phyloP scores from a whole-genome alignment of 805 yeast species.

The Myxozyma mucilagina region DNA sequence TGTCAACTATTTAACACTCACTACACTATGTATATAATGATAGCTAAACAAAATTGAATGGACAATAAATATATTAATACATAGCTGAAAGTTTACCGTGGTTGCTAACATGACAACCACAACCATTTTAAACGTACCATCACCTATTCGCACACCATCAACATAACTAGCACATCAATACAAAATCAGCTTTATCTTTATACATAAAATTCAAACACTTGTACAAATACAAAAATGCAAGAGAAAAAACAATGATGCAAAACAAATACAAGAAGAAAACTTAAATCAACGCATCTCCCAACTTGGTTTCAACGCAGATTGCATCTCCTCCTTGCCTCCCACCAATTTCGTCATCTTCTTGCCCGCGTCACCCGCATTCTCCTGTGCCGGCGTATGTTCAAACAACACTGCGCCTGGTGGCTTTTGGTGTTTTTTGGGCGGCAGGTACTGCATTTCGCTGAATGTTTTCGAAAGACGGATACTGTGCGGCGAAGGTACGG shows the following conservation, averaged over 20 bases:
- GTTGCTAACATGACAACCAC: too few species aligned
- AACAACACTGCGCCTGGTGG: not conserved
- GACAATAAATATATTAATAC: too few species aligned
- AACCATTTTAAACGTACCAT: too few species aligned
- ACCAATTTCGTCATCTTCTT: conserved; percentile 19
- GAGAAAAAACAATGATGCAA: not conserved
- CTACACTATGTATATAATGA: too few species aligned
- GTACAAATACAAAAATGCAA: not conserved
- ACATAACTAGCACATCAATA: not conserved
- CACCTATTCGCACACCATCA: too few species aligned
- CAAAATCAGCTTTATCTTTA: not conserved
- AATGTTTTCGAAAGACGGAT: conserved; percentile 30
- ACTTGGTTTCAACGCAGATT: conserved; percentile 16
- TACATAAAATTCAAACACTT: not conserved
- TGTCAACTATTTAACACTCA: too few species aligned
- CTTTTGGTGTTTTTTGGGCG: conserved; percentile 17
- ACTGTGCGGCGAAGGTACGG: conserved; percentile 29
- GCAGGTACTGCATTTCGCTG: conserved; percentile 31
- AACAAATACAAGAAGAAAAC: not conserved
- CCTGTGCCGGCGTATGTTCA: conserved; percentile 1
- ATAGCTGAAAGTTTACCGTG: too few species aligned
- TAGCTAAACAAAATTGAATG: too few species aligned
- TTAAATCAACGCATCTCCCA: conserved; percentile 22
- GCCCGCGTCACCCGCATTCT: not conserved
- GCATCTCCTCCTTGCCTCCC: conserved; percentile 12